A percentile compares a stretch with the other conserved stretches of the same genome.
phyloP scores from a whole-genome alignment of 805 yeast species.

The Ogataea nonfermentans region DNA sequence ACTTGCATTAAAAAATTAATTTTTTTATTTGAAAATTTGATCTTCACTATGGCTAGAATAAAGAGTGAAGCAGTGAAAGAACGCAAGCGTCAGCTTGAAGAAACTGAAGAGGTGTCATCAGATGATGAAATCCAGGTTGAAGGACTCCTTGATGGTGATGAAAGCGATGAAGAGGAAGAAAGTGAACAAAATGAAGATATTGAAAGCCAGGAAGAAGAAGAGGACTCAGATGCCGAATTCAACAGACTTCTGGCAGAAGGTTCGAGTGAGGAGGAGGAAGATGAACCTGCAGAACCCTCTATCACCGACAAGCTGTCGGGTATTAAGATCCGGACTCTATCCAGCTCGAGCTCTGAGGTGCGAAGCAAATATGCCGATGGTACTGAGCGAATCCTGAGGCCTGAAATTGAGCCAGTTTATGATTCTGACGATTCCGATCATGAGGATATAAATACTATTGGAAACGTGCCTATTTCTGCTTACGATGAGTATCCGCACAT shows the following conservation, averaged over 20 bases:
- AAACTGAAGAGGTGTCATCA: conserved; percentile 19
- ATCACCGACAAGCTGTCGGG: conserved; percentile 56
- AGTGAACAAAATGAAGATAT: conserved; percentile 22
- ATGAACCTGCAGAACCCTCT: conserved; percentile 54
- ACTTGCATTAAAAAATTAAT: conserved; percentile 4
- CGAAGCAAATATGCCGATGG: conserved; percentile 73
- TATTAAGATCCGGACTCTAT: conserved; percentile 48
- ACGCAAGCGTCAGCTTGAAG: conserved; percentile 15
- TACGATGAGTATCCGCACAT: conserved; percentile 97
- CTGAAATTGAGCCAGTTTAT: conserved; percentile 92
- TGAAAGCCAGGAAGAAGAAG: conserved; percentile 33
- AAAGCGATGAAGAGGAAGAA: conserved; percentile 26
- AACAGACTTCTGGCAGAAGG: conserved; percentile 52
- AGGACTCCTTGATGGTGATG: conserved; percentile 45
- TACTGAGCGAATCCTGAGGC: conserved; percentile 67
- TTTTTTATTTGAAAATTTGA: conserved; percentile 9
- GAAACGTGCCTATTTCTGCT: conserved; percentile 88
- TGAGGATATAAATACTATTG: conserved; percentile 80
- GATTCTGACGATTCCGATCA: conserved; percentile 92
- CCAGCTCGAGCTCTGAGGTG: conserved; percentile 33
- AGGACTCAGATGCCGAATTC: conserved; percentile 61
- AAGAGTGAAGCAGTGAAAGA: conserved; percentile 5
- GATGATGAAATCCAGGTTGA: conserved; percentile 28
- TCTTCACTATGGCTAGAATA: conserved; percentile 8
- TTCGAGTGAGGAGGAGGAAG: conserved; percentile 42